Evolutionary conservation across 2,329 filamentous ascomycete species (phyloP).

Genomic region (Fusarium torreyae): DNA sequence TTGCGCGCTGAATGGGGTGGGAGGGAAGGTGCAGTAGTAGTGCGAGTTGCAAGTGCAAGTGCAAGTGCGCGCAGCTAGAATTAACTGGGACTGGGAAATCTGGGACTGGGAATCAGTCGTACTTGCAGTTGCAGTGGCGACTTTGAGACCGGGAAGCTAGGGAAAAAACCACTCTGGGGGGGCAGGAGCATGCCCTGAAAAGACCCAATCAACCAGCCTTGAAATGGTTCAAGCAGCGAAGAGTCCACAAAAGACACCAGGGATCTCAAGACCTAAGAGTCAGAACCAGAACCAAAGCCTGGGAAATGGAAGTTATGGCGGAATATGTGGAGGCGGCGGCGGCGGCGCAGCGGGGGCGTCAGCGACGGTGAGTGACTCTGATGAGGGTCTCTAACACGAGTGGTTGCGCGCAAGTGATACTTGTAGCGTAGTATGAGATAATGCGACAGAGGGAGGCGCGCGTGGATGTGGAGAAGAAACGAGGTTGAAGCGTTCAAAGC

Average conservation of each 20-base stretch:
- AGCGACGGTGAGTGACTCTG: slow-evolving; percentile 40
- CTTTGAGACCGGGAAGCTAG: slow-evolving; percentile 40
- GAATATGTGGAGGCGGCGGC: slow-evolving; percentile 35
- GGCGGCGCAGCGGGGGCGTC: slow-evolving; percentile 43
- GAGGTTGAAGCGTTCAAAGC: slow-evolving; percentile 44
- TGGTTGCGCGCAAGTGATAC: slow-evolving; percentile 40
- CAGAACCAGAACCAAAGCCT: slow-evolving; percentile 20
- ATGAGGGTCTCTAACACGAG: slow-evolving; percentile 23
- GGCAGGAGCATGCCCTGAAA: slow-evolving; percentile 31
- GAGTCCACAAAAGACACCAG: slow-evolving; percentile 30
- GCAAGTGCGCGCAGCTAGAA: slow-evolving; percentile 33
- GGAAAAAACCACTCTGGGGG: slow-evolving; percentile 35
- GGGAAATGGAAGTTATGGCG: slow-evolving; percentile 31
- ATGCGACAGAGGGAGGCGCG: slow-evolving; percentile 48
- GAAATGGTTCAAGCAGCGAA: slow-evolving; percentile 32
- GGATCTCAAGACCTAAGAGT: slow-evolving; percentile 29
- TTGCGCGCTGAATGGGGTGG: slow-evolving; percentile 45
- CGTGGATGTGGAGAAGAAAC: slow-evolving; percentile 49
- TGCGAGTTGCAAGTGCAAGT: slow-evolving; percentile 38
- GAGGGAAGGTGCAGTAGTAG: slow-evolving; percentile 45
- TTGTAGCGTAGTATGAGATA: slow-evolving; percentile 41
- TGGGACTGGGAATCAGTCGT: slow-evolving; percentile 25
- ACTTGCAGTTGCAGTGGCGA: slow-evolving; percentile 44
- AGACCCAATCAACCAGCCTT: slow-evolving; percentile 33
- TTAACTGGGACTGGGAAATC: slow-evolving; percentile 16